phyloP scores from a whole-genome alignment of 495 filamentous ascomycete species.

The Polyplosphaeria fusca region DNA sequence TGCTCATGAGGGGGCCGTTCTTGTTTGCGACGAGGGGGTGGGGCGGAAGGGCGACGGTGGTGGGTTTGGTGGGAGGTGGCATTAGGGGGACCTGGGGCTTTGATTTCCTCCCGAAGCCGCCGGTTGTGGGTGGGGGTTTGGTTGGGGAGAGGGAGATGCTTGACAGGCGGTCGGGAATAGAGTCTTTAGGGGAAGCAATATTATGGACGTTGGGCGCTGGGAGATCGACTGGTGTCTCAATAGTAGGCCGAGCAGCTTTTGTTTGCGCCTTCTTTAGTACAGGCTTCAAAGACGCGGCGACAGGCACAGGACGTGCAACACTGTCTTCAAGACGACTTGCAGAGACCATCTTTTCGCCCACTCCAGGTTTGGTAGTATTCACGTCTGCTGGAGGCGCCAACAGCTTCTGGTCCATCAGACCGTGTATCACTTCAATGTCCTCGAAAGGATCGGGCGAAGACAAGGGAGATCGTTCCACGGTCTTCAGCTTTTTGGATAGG shows the following conservation, averaged over 20 bases:
- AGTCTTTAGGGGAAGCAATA: too few relatives aligned
- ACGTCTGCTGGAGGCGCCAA: background rate
- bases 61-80: conserved; percentile 5
- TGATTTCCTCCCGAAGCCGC: conserved; percentile 17
- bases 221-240: too few relatives aligned
- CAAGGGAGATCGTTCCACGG: background rate
- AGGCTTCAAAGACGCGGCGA: too few relatives aligned
- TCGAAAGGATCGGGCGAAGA: conserved; percentile 17
- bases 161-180: too few relatives aligned
- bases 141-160: background rate
- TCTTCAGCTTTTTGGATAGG: conserved; percentile 1
- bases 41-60: conserved; percentile 5
- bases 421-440: conserved; percentile 23
- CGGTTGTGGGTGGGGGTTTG: conserved; percentile 9
- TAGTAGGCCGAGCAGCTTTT: too few relatives aligned
- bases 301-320: too few relatives aligned
- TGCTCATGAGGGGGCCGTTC: conserved; percentile 5
- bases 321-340: too few relatives aligned
- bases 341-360: too few relatives aligned
- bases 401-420: conserved; percentile 28
- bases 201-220: too few relatives aligned
- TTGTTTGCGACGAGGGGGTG: conserved; percentile 6
- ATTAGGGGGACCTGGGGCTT: conserved; percentile 6
- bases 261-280: too few relatives aligned
- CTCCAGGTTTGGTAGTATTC: too few relatives aligned